phyloP scores from a whole-genome alignment of 148 eudicot genomes.

The Suaeda aralocaspica region DNA sequence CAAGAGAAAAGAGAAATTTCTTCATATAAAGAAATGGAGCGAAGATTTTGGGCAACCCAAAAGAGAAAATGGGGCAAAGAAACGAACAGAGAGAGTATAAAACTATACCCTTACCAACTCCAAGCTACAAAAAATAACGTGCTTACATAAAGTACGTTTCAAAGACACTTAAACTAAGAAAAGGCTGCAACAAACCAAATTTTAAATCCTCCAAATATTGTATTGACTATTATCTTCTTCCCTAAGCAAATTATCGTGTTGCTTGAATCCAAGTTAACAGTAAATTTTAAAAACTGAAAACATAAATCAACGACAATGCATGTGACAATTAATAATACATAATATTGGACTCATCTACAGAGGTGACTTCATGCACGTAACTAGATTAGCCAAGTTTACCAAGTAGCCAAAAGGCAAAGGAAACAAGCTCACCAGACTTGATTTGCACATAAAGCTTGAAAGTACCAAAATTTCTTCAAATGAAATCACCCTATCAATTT shows the following conservation, averaged over 20 bases:
- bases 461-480: slow-evolving; percentile 83
- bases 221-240: background rate
- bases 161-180: background rate
- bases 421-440: slow-evolving; percentile 58
- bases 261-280: background rate
- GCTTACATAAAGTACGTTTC: no score
- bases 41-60: no score
- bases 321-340: background rate
- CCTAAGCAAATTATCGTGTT: background rate
- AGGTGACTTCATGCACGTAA: background rate
- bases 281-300: background rate
- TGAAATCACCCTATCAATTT: slow-evolving; percentile 75
- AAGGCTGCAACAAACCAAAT: background rate
- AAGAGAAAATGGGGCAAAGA: no score
- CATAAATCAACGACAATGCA: background rate
- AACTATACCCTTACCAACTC: no score
- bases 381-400: background rate
- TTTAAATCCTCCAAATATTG: background rate
- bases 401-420: background rate
- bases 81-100: no score
- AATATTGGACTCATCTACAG: background rate
- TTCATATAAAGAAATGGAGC: no score
- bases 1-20: no score
- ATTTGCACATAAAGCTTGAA: slow-evolving; percentile 92
- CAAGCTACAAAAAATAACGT: no score